Evolutionary conservation across 257 asterid genomes (phyloP), one percentile per base, ranked within the genome.

Genomic region (Hygrophila difformis): DNA sequence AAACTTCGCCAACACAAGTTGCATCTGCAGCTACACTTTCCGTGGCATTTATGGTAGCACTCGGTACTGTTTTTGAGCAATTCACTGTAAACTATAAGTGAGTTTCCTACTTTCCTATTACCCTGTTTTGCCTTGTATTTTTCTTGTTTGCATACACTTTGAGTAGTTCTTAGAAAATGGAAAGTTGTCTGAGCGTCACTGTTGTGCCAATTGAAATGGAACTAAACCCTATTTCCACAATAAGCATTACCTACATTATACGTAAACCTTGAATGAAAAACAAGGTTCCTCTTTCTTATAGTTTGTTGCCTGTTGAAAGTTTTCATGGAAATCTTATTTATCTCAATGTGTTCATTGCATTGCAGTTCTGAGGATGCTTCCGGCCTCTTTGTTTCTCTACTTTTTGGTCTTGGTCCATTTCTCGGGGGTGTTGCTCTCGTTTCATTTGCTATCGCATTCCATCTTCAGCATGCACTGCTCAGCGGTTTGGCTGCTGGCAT

Each of bases 11-110:
- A 38, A 72, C 93, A 42, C 92, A 82, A 38, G 96, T 91, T 47
- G 98, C 98, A 61, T 85, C 94, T 6, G 96, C 98, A 45, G 93
- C 98, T 70, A 78, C 93, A 18, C 82, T 91, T 54, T 86, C 98
- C 12, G 92, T 91, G 23, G 96, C 94, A 34, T 91, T 89, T 70
- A 85, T 89, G 98, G 94, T 65, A 69, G 96, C 76, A 58, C 86
- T 89, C 6, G 58, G 98, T 62, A 60, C 75, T 43, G 29, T 82
- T 38, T 82, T 86, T 64, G 87, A 91, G 63, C 77, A 78, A 66
- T 76, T 91, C 49, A 69, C 78, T 58, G 68, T 64, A 62, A 78
- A 61, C 56, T 79, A 75, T 80, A 82, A 75, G 98, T 91, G 51
- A 68, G 67, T 6, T 35, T 18, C 16, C 47, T 13, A n/a, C 7